These are phyloP conservation scores for Gracilaria gracilis DNA, from an alignment of 23 red algal genomes.

Conservation along the genomic window DNA sequence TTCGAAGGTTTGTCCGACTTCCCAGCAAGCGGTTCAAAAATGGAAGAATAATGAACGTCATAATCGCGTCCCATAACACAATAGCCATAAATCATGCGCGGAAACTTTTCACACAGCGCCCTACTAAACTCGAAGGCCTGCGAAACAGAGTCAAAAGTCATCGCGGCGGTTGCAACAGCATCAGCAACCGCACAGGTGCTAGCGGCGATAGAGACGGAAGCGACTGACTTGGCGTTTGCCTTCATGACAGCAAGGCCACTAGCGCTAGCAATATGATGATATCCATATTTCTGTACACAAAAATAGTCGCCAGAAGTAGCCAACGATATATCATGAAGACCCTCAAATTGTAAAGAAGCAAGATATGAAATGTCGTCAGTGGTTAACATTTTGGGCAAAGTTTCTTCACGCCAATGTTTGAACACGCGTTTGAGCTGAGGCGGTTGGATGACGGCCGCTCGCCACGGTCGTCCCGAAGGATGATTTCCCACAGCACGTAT, in stretches of 20 bases:
- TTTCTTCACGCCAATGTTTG: conserved; percentile 39
- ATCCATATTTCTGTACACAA: conserved; percentile 69
- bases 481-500: conserved; percentile 58
- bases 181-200: conserved; percentile 64
- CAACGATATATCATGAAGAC: conserved; percentile 15
- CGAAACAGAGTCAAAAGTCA: conserved; percentile 55
- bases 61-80: conserved; percentile 30
- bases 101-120: neutral
- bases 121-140: conserved; percentile 31
- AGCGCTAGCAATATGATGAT: conserved; percentile 56
- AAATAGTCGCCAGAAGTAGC: conserved; percentile 74
- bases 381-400: conserved; percentile 34
- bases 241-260: conserved; percentile 40
- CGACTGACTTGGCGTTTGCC: conserved; percentile 24
- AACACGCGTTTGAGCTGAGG: conserved; percentile 56
- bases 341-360: neutral
- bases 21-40: neutral
- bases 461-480: conserved; percentile 58
- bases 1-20: neutral
- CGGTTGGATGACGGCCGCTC: conserved; percentile 56
- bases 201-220: conserved; percentile 61
- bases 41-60: neutral
- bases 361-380: conserved; percentile 20
- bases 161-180: conserved; percentile 72
- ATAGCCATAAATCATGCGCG: conserved; percentile 42